phyloP scores from a whole-genome alignment of 2,329 filamentous ascomycete species.

The Alternaria hordeiaustralica region DNA sequence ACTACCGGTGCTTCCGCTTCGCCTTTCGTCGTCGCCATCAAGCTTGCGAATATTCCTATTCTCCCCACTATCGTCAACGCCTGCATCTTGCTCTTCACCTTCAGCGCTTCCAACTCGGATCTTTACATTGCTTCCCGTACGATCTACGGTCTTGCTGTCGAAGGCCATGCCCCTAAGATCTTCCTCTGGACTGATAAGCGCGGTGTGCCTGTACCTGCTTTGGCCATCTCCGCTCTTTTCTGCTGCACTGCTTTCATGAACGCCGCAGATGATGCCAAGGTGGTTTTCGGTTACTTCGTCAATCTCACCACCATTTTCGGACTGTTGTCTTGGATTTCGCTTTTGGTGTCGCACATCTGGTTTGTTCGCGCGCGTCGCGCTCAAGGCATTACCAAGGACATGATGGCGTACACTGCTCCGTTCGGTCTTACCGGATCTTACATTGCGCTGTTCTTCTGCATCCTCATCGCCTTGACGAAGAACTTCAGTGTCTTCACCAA shows the following conservation, averaged over 20 bases:
- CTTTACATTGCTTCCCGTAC: conserved; percentile 77
- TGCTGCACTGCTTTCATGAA: conserved; percentile 70
- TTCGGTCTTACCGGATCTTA: conserved; percentile 75
- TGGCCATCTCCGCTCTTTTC: conserved; percentile 67
- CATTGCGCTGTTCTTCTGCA: conserved; percentile 71
- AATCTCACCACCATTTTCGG: conserved; percentile 53
- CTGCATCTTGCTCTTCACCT: conserved; percentile 77
- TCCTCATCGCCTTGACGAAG: conserved; percentile 79
- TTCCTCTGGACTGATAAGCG: conserved; percentile 73
- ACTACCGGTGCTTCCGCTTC: conserved; percentile 62
- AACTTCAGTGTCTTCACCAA: conserved; percentile 76
- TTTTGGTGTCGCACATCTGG: conserved; percentile 57
- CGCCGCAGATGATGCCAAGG: conserved; percentile 49
- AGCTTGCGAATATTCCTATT: conserved; percentile 65
- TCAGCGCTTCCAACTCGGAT: conserved; percentile 79
- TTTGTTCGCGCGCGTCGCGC: conserved; percentile 55
- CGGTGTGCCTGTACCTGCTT: conserved; percentile 73
- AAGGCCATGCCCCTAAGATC: conserved; percentile 74
- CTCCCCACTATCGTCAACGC: conserved; percentile 75
- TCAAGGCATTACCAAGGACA: conserved; percentile 53
- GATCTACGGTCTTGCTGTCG: conserved; percentile 73
- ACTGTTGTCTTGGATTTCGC: conserved; percentile 57
- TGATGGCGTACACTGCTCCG: conserved; percentile 67
- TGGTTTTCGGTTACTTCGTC: conserved; percentile 58
- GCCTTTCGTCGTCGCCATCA: conserved; percentile 78